Evolutionary conservation across 495 filamentous ascomycete genomes (phyloP).

Genomic region (Tuber aestivum): DNA sequence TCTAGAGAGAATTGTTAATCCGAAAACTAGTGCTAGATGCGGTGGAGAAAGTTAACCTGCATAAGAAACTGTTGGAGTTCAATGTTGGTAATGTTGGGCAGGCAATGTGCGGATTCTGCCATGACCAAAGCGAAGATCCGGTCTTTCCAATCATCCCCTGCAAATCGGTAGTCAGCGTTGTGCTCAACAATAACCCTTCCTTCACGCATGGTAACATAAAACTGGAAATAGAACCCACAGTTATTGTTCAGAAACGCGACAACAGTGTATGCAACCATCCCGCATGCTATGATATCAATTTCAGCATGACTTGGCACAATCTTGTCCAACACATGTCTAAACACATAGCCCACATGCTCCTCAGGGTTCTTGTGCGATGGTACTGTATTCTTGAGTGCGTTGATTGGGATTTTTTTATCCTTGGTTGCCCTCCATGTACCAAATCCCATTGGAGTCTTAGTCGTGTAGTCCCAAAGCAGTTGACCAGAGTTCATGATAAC

Average conservation of each 20-base stretch:
- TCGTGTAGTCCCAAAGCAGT: slow-evolving; percentile 59
- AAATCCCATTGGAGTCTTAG: slow-evolving; percentile 52
- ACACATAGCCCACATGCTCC: slow-evolving; percentile 60
- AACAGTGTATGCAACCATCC: slow-evolving; percentile 29
- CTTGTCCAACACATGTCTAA: slow-evolving; percentile 54
- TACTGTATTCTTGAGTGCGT: slow-evolving; percentile 52
- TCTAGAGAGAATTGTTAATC: slow-evolving; percentile 18
- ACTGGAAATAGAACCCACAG: slow-evolving; percentile 21
- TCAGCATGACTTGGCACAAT: slow-evolving; percentile 47
- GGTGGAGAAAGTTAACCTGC: slow-evolving; percentile 6
- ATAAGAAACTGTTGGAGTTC: slow-evolving; percentile 30
- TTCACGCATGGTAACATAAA: neutral
- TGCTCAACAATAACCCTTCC: neutral
- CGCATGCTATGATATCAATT: slow-evolving; percentile 58
- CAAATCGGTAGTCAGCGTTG: slow-evolving; percentile 9
- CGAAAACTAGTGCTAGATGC: neutral
- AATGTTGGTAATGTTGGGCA: slow-evolving; percentile 24
- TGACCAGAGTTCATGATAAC: slow-evolving; percentile 70
- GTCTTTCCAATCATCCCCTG: slow-evolving; percentile 29
- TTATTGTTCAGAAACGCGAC: slow-evolving; percentile 26
- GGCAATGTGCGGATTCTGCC: slow-evolving; percentile 31
- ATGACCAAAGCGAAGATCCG: slow-evolving; percentile 34
- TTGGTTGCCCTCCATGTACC: slow-evolving; percentile 50
- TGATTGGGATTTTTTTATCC: slow-evolving; percentile 52
- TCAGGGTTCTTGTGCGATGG: slow-evolving; percentile 49